Evolutionary conservation across 1,284 basidiomycete genomes (phyloP).

Genomic region (Heterobasidion irregulare): DNA sequence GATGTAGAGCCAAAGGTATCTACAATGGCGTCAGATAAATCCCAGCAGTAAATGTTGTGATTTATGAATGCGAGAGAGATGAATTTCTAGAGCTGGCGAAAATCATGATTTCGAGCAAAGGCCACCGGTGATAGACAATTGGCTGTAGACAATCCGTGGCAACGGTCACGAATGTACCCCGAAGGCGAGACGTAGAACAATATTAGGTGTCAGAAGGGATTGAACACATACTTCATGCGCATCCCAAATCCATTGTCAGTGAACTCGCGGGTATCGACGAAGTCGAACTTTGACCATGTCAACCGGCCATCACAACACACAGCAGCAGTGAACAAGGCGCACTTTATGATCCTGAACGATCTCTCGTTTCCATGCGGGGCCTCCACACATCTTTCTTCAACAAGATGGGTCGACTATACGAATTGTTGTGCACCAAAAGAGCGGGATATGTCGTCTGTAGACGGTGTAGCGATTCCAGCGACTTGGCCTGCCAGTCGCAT

Average conservation of each 20-base stretch:
- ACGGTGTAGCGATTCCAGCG: constrained; percentile 22
- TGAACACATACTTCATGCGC: constrained; percentile 66
- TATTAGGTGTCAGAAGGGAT: background rate
- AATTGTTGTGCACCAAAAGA: constrained; percentile 16
- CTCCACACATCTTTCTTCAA: constrained; percentile 55
- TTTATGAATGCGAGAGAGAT: too few species aligned
- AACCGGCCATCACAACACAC: constrained; percentile 2
- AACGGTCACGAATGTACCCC: background rate
- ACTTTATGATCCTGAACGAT: constrained; percentile 98
- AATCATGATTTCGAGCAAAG: too few species aligned
- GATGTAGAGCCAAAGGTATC: constrained; percentile 88
- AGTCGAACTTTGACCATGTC: constrained; percentile 73
- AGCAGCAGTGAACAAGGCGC: constrained; percentile 1
- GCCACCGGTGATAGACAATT: background rate
- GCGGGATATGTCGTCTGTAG: constrained; percentile 19
- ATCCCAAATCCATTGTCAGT: constrained; percentile 81
- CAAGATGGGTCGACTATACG: constrained; percentile 7
- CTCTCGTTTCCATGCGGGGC: constrained; percentile 92
- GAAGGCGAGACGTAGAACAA: background rate
- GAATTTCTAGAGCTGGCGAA: too few species aligned
- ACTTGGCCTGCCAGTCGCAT: constrained; percentile 66
- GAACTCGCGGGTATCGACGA: constrained; percentile 91
- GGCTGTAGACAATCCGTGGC: background rate
- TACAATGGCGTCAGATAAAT: constrained; percentile 21
- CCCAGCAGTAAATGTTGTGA: too few species aligned